These are phyloP conservation scores for Avena atlantica DNA, from an alignment of 176 grass and related monocot genomes.

Conservation along the genomic window DNA sequence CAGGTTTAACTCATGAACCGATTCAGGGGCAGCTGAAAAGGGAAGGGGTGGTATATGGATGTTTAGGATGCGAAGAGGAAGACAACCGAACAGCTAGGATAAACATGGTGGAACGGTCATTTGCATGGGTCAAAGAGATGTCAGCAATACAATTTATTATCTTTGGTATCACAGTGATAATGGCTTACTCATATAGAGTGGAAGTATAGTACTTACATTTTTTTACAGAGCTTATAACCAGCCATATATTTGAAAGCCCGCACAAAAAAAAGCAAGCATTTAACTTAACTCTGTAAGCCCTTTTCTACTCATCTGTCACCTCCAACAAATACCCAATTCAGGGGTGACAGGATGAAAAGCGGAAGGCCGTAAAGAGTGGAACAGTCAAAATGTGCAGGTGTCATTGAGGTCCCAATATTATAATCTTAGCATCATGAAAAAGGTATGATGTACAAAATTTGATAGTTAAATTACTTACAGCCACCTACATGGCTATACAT, in stretches of 20 bases:
- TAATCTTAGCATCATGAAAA: background rate
- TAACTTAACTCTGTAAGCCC: background rate
- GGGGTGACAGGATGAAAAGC: background rate
- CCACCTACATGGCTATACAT: background rate
- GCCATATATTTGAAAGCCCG: background rate
- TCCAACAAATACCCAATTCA: slow-evolving; percentile 12
- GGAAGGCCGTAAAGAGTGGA: background rate
- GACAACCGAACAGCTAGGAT: background rate
- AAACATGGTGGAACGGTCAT: background rate
- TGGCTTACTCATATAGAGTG: background rate
- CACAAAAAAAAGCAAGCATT: background rate
- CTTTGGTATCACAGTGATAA: background rate
- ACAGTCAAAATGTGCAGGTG: background rate
- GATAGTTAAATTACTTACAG: background rate
- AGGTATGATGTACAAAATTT: background rate
- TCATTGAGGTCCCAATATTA: background rate
- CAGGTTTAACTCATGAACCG: background rate
- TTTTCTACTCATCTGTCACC: background rate
- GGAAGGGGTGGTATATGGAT: background rate
- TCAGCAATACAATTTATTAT: background rate
- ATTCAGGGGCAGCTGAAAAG: background rate
- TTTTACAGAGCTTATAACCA: background rate
- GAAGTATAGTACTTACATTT: background rate
- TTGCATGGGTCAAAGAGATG: background rate
- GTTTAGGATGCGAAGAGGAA: slow-evolving; percentile 17